Evolutionary conservation across 495 filamentous ascomycete species (phyloP).

Genomic region (Viridothelium virens): DNA sequence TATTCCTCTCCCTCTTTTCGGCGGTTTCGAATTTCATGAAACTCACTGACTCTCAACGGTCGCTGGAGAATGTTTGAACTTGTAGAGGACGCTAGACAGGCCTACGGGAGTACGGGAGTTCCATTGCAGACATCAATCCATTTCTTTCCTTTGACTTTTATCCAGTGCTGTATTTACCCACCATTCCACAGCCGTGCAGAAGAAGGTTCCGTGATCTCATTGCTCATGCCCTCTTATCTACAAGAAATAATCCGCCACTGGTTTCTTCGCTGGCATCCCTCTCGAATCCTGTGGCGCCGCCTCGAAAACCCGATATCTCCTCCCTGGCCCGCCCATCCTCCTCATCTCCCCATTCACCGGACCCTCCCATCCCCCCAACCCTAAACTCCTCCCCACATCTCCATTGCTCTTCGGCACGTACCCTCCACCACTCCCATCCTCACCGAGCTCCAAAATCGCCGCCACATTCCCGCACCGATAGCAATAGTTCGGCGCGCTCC

Average conservation of each 20-base stretch:
- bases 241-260: constrained; percentile 95
- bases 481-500: constrained; percentile 52
- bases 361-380: constrained; percentile 29
- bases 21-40: too few relatives aligned
- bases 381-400: constrained; percentile 51
- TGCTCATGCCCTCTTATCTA: constrained; percentile 13
- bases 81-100: too few relatives aligned
- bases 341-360: constrained; percentile 39
- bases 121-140: too few relatives aligned
- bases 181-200: too few relatives aligned
- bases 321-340: constrained; percentile 58
- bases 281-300: constrained; percentile 93
- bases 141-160: too few relatives aligned
- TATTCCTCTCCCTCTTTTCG: too few relatives aligned
- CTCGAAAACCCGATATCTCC: constrained; percentile 92
- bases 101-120: too few relatives aligned
- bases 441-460: constrained; percentile 84
- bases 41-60: too few relatives aligned
- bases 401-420: constrained; percentile 73
- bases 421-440: constrained; percentile 71
- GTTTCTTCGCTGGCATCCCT: constrained; percentile 99
- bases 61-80: too few relatives aligned
- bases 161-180: too few relatives aligned
- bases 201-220: too few relatives aligned
- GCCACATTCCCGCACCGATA: constrained; percentile 82